Base-by-base conservation (phyloP, 192 early-diverging fungal species). In the Backusella parvicylindrica region DNA sequence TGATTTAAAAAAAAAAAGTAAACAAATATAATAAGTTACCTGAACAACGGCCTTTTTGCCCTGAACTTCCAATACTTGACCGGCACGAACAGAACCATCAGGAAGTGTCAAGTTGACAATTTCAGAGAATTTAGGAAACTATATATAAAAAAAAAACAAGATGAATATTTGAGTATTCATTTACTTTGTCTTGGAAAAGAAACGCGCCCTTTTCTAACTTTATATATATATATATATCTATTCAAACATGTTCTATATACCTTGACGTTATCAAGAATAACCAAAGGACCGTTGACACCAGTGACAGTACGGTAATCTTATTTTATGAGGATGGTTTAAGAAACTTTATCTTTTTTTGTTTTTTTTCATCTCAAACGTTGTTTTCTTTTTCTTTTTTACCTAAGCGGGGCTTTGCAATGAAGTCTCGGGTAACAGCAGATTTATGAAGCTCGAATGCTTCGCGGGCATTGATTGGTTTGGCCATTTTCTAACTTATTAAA, bases 221-320 rank as follows among this genome's bases (percentile, higher is more conserved):
- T 41, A 12, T 43, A 15, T 43, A 1, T 43, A 15, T 15, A 32
- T 28, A 3, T 16, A n/a, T 63, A 30, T 26, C 16, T 1, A 64
- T 35, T 18, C 16, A 49, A 32, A 26, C 26, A 6, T 38, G 6
- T 38, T 38, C 6, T 28, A 71, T 73, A 31, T 83, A 95, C 94
- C 91, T 98, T 98, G 80, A 99, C 95, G 79, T 98, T 96, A 85
- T 99, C 98, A 70, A 99, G 88, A 86, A 98, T 97, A 47, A 99
- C 98, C 72, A 99, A 86, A 47, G 98, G 98, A 37, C 98, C 98
- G 83, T 98, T 99, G 32, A 99, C 95, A 81, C 98, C 96, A n/a
- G 95, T 86, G 33, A 99, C 96, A n/a, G 98, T 99, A 56, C 96
- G 87, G 85, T 99, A 99, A 84, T 99, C 97, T 98, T 12, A n/a